Percentiles rank a stretch among this genome's conserved stretches.
phyloP scores from a whole-genome alignment of 1,284 basidiomycete genomes.

The Clitocybe nebularis region DNA sequence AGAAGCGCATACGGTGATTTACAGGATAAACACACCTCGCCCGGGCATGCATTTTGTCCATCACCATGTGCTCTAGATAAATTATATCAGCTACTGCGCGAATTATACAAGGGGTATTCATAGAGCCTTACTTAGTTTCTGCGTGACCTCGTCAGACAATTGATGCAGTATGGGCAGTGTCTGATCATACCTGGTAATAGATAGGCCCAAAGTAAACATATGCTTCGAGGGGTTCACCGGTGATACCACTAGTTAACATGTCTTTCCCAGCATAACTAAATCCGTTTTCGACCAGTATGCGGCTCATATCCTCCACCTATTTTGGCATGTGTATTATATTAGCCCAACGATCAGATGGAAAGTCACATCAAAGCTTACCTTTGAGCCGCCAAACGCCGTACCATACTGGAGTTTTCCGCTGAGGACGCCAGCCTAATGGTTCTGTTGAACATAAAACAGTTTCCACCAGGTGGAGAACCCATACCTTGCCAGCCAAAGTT shows the following conservation, averaged over 20 bases:
- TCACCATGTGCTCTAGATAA: constrained; percentile 86
- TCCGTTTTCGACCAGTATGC: constrained; percentile 91
- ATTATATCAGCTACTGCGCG: constrained; percentile 10
- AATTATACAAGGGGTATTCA: constrained; percentile 6
- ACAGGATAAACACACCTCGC: constrained; percentile 59
- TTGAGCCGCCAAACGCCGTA: constrained; percentile 96
- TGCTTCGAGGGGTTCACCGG: constrained; percentile 92
- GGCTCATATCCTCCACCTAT: constrained; percentile 95
- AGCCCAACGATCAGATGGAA: neutral
- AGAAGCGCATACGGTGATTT: constrained; percentile 6
- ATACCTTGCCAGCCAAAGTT: constrained; percentile 90
- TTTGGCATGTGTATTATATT: neutral
- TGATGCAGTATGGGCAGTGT: constrained; percentile 8
- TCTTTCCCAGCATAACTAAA: constrained; percentile 99
- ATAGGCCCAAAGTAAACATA: constrained; percentile 99
- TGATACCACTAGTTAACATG: constrained; percentile 97
- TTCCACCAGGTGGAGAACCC: no score
- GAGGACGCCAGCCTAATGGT: constrained; percentile 77
- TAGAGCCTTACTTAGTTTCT: constrained; percentile 73
- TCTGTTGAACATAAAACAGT: no score
- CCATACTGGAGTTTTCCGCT: constrained; percentile 88
- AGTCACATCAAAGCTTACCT: constrained; percentile 43
- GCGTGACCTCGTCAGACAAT: constrained; percentile 10
- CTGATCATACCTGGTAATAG: constrained; percentile 81
- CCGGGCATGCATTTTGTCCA: constrained; percentile 99